Percentiles rank a stretch among this genome's conserved stretches.
Evolutionary conservation across 75 land plant species (phyloP).

Genomic region (Picea sitchensis): DNA sequence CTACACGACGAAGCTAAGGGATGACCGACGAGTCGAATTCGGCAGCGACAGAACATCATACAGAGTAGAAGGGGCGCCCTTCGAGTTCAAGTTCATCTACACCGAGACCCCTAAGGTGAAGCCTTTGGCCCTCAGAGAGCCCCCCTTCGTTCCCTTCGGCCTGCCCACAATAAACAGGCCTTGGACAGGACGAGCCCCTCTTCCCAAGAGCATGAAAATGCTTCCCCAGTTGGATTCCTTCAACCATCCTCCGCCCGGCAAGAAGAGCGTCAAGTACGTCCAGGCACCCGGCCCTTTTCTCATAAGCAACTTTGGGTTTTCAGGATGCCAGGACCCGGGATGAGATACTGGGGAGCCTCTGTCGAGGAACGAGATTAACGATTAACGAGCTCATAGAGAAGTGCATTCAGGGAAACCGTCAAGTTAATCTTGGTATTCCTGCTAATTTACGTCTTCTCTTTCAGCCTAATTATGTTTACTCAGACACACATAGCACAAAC

Average conservation of each 20-base stretch:
- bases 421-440: slow-evolving; percentile 78
- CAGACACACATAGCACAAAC: too few relatives aligned
- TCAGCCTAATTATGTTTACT: too few relatives aligned
- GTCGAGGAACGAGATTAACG: slow-evolving; percentile 62
- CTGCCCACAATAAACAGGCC: slow-evolving; percentile 78
- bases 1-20: background rate
- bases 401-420: slow-evolving; percentile 38
- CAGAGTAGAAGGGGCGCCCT: slow-evolving; percentile 48
- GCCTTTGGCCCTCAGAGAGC: slow-evolving; percentile 65
- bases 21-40: slow-evolving; percentile 5
- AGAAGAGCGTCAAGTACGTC: slow-evolving; percentile 88
- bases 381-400: slow-evolving; percentile 46
- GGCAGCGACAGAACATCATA: slow-evolving; percentile 44
- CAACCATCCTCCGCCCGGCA: slow-evolving; percentile 57
- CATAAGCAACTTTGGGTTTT: slow-evolving; percentile 62
- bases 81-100: slow-evolving; percentile 84
- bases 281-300: slow-evolving; percentile 78
- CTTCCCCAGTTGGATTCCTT: slow-evolving; percentile 82
- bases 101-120: slow-evolving; percentile 79
- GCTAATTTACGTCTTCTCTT: too few relatives aligned
- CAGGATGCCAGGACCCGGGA: slow-evolving; percentile 69
- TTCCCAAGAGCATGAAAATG: slow-evolving; percentile 74
- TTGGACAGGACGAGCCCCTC: slow-evolving; percentile 85
- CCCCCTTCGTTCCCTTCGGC: slow-evolving; percentile 70
- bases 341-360: slow-evolving; percentile 90